A percentile compares a stretch with the other conserved stretches of the same genome.
Evolutionary conservation across 139 green algal genomes (phyloP).

Genomic region (Chlorella sp.): DNA sequence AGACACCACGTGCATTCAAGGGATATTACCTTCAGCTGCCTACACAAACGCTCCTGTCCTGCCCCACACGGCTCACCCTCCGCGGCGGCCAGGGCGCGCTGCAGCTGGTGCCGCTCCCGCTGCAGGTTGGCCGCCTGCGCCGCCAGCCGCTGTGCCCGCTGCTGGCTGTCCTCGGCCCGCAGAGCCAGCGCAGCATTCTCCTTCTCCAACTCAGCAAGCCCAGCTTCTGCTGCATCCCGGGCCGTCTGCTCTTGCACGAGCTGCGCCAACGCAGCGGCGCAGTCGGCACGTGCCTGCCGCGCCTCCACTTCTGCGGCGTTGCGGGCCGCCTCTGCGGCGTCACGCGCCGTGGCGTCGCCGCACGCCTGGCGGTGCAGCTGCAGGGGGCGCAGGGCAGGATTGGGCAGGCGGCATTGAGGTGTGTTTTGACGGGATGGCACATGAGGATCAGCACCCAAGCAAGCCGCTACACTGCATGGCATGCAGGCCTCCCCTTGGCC

Average conservation of each 20-base stretch:
- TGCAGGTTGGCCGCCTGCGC: constrained; percentile 9
- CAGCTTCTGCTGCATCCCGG: constrained; percentile 22
- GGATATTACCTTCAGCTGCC: not conserved
- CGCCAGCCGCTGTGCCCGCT: not conserved
- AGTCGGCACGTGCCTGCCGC: constrained; percentile 18
- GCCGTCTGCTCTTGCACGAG: constrained; percentile 27
- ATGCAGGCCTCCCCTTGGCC: no score
- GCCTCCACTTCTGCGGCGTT: no score
- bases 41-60: not conserved
- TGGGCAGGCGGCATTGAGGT: not conserved
- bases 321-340: no score
- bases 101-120: not conserved
- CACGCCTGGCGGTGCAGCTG: no score
- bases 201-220: not conserved
- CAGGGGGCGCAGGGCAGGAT: not conserved
- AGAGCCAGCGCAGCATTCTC: constrained; percentile 3
- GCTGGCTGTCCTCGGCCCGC: not conserved
- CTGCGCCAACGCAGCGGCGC: not conserved
- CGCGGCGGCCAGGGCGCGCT: no score
- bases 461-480: no score
- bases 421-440: not conserved
- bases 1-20: not conserved
- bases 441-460: no score
- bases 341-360: no score
- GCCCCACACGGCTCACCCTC: not conserved